These are phyloP conservation scores for Orbilia brochopaga DNA, from an alignment of 2,329 filamentous ascomycete genomes.

Conservation along the genomic window DNA sequence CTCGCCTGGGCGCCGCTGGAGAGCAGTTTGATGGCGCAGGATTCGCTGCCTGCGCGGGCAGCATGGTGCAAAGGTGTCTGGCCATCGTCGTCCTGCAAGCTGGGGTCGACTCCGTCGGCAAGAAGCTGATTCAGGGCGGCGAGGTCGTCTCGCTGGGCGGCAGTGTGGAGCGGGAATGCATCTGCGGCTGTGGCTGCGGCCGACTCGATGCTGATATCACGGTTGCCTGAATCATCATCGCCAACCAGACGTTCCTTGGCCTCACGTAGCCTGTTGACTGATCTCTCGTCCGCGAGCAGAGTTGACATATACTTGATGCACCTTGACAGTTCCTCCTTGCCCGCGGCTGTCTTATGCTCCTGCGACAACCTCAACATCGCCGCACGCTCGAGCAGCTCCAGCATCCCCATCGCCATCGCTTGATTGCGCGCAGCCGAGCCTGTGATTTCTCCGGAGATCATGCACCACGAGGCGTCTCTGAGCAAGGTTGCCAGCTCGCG, in stretches of 20 bases:
- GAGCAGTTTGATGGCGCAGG: constrained; percentile 18
- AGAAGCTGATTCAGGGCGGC: constrained; percentile 13
- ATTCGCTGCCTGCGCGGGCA: constrained; percentile 11
- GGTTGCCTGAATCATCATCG: constrained; percentile 5
- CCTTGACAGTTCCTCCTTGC: constrained; percentile 12
- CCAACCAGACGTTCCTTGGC: constrained; percentile 12
- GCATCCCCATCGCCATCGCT: constrained; percentile 12
- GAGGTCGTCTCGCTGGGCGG: constrained; percentile 15
- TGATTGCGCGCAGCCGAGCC: constrained; percentile 14
- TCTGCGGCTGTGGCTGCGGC: neutral
- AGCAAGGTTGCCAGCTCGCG: constrained; percentile 5
- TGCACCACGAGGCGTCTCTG: constrained; percentile 15
- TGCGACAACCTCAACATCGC: constrained; percentile 21
- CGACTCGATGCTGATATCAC: constrained; percentile 3
- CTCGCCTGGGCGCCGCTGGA: constrained; percentile 14
- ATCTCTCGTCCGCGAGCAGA: constrained; percentile 8
- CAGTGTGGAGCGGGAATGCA: constrained; percentile 13
- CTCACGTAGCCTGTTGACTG: constrained; percentile 6
- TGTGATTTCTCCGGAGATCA: constrained; percentile 18
- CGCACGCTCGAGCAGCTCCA: constrained; percentile 18
- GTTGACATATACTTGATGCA: constrained; percentile 19
- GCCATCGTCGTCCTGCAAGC: constrained; percentile 8
- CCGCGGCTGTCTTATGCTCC: constrained; percentile 10
- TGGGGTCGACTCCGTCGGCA: constrained; percentile 1
- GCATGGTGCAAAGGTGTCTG: constrained; percentile 16